A percentile compares a stretch with the other conserved stretches of the same genome.
These are phyloP conservation scores for Alternaria arborescens DNA, from an alignment of 2,329 filamentous ascomycete species.

Conservation along the genomic window DNA sequence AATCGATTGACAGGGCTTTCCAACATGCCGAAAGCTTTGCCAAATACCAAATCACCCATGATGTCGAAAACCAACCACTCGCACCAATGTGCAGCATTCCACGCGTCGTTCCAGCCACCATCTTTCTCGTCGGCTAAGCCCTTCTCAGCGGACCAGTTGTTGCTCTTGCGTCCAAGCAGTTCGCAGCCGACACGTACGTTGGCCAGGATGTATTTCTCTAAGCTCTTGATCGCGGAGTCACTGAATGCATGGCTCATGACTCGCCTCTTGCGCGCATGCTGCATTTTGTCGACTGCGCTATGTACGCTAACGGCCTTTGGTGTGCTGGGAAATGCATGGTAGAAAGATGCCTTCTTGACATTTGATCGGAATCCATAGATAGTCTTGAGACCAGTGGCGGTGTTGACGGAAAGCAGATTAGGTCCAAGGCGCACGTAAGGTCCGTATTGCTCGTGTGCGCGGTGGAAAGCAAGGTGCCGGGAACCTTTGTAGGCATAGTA, in stretches of 20 bases:
- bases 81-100: slow-evolving; percentile 57
- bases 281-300: slow-evolving; percentile 55
- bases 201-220: slow-evolving; percentile 57
- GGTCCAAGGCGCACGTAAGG: slow-evolving; percentile 78
- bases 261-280: slow-evolving; percentile 58
- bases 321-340: slow-evolving; percentile 57
- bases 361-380: slow-evolving; percentile 61
- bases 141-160: slow-evolving; percentile 16
- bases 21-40: slow-evolving; percentile 56
- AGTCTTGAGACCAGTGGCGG: slow-evolving; percentile 60
- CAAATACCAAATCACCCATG: slow-evolving; percentile 60
- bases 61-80: slow-evolving; percentile 61
- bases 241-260: slow-evolving; percentile 59
- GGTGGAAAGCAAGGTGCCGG: slow-evolving; percentile 76
- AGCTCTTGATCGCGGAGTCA: slow-evolving; percentile 55
- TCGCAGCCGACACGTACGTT: slow-evolving; percentile 54
- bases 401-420: slow-evolving; percentile 81
- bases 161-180: slow-evolving; percentile 39
- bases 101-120: slow-evolving; percentile 52
- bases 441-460: slow-evolving; percentile 76
- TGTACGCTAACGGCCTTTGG: slow-evolving; percentile 56
- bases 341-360: slow-evolving; percentile 60
- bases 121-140: slow-evolving; percentile 18
- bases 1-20: slow-evolving; percentile 52
- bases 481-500: slow-evolving; percentile 80